Evolutionary conservation across 305 asterid species (phyloP).

Genomic region (Fraxinus platypoda): DNA sequence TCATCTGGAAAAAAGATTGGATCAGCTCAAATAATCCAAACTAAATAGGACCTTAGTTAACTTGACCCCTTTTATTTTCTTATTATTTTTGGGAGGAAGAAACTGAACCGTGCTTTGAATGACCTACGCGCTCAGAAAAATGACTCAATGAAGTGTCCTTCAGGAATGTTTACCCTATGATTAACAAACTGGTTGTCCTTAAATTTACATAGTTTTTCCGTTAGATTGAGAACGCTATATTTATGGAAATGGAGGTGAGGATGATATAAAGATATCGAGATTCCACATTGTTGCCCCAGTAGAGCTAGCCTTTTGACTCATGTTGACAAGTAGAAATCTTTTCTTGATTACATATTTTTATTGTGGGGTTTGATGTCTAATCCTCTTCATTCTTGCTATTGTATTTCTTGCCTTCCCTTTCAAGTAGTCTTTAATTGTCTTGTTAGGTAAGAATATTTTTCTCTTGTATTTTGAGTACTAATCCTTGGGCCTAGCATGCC

Average conservation of each 20-base stretch:
- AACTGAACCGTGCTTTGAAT: neutral
- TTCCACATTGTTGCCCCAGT: neutral
- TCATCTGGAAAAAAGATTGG: neutral
- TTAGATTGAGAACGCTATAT: neutral
- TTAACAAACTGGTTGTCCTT: neutral
- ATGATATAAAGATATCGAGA: neutral
- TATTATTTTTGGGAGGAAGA: neutral
- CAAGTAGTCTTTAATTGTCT: neutral
- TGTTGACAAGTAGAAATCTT: neutral
- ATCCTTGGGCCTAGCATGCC: neutral
- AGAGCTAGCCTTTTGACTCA: neutral
- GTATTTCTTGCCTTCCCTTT: neutral
- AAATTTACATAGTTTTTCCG: neutral
- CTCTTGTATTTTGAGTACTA: neutral
- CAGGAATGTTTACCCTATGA: neutral
- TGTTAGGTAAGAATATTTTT: neutral
- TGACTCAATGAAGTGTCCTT: neutral
- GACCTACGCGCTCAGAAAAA: neutral
- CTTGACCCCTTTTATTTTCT: neutral
- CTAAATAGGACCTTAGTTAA: neutral
- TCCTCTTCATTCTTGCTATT: neutral
- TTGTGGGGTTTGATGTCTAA: neutral
- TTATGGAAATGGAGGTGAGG: neutral
- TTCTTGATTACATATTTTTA: neutral
- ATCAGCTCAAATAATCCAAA: neutral